phyloP scores from a whole-genome alignment of 73 alveolate genomes.

The Strombidium stylifer region DNA sequence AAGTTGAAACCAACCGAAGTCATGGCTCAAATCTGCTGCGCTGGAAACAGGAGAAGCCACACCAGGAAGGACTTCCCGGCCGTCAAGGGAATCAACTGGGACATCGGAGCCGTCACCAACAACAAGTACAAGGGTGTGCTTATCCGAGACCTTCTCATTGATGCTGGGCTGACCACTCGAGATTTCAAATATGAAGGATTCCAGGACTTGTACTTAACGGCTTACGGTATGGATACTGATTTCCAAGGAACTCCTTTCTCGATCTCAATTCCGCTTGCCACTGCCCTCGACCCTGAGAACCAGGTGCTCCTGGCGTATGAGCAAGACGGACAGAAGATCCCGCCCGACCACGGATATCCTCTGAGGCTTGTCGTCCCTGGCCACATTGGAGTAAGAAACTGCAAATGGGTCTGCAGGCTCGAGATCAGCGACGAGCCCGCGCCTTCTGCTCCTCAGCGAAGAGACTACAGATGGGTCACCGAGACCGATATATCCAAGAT shows the following conservation, averaged over 20 bases:
- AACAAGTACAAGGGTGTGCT: constrained; percentile 47
- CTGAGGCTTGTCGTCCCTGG: constrained; percentile 76
- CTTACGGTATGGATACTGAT: constrained; percentile 41
- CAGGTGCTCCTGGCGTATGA: constrained; percentile 73
- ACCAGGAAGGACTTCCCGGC: constrained; percentile 37
- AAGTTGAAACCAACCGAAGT: constrained; percentile 35
- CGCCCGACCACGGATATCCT: constrained; percentile 79
- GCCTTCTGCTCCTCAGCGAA: constrained; percentile 22
- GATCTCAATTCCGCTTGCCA: constrained; percentile 35
- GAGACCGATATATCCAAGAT: constrained; percentile 27
- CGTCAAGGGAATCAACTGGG: constrained; percentile 63
- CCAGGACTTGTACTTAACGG: constrained; percentile 34
- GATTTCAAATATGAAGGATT: constrained; percentile 23
- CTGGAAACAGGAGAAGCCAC: constrained; percentile 72
- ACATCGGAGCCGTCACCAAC: constrained; percentile 66
- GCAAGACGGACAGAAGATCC: constrained; percentile 67
- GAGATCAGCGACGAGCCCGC: constrained; percentile 32
- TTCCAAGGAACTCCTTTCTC: constrained; percentile 38
- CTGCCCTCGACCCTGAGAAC: constrained; percentile 33
- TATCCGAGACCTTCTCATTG: constrained; percentile 39
- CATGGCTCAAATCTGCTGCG: constrained; percentile 58
- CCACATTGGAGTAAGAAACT: constrained; percentile 60
- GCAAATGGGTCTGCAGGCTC: constrained; percentile 55
- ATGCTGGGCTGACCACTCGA: constrained; percentile 21
- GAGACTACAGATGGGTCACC: constrained; percentile 46